Conservation (phyloP, 2,329 filamentous ascomycete species). For the Cladobotryum protrusum region DNA sequence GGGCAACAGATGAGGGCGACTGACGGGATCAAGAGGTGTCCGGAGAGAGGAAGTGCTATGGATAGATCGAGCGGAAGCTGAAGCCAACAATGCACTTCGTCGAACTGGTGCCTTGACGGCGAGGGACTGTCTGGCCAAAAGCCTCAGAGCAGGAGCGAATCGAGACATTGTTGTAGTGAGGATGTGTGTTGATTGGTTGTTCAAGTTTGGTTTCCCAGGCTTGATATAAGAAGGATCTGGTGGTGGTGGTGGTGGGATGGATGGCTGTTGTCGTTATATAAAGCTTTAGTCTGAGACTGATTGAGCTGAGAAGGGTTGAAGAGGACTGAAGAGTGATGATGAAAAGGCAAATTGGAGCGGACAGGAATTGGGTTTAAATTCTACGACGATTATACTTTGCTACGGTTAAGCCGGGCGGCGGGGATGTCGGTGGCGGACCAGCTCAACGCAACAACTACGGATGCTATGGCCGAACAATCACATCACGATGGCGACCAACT, state of each 20-base stretch:
- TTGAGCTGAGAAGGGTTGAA: background rate
- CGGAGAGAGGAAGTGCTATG: conserved; percentile 16
- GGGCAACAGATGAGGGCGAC: conserved; percentile 41
- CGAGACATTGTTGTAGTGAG: conserved; percentile 20
- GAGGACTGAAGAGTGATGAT: conserved; percentile 2
- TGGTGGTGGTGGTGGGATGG: background rate
- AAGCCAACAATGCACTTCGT: conserved; percentile 6
- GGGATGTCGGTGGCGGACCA: conserved; percentile 9
- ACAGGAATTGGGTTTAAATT: conserved; percentile 9
- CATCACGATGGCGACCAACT: conserved; percentile 8
- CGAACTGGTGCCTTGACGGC: conserved; percentile 3
- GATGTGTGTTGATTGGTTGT: background rate
- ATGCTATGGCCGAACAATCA: conserved; percentile 4
- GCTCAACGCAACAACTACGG: conserved; percentile 3
- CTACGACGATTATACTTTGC: conserved; percentile 3
- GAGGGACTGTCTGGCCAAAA: conserved; percentile 16
- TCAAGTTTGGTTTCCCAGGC: too few relatives aligned
- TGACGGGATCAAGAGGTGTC: conserved; percentile 15
- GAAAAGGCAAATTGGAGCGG: background rate
- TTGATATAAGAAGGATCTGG: background rate
- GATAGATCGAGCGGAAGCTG: conserved; percentile 16
- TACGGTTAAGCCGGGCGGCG: conserved; percentile 2
- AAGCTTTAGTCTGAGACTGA: background rate
- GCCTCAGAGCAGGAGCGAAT: conserved; percentile 17
- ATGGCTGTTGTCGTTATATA: too few relatives aligned